Base-by-base conservation (phyloP, 2,329 filamentous ascomycete species). In the Acrocalymma vagum region DNA sequence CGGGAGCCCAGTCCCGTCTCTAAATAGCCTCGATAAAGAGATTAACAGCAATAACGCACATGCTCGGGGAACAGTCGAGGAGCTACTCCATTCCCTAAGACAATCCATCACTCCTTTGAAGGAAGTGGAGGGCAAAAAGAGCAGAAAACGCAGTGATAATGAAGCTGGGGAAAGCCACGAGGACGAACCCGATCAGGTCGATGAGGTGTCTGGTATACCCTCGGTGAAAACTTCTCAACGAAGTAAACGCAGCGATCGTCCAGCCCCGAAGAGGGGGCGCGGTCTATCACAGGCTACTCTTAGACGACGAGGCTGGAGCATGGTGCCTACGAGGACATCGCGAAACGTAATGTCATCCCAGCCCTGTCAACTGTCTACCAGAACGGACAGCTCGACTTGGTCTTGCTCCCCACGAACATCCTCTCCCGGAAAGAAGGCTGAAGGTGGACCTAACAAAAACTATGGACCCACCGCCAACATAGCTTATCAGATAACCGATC, bases 1-100 rank as follows among this genome's bases (percentile, higher is more conserved):
- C 42, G 51, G 43, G 27, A 51, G 14, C 42, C 31, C 39, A 47
- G 20, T 14, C 38, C 35, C 40, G 38, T 36, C 31, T 48, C 35
- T 1, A 36, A 27, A 18, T 18, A 36, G 21, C 23, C 14, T 36
- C 16, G n/a, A 20, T 25, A 18, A 36, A 36, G 32, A 36, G 22
- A 39, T 25, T 25, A 23, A 15, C 6, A 27, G 32, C 6, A 20
- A 39, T 32, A 23, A 22, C 21, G 21, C 14, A 32, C 16, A 18
- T 41, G 15, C 18, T 33, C 24, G 15, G 23, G 22, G 16, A 34
- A 42, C 22, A 29, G 39, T 29, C 22, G 24, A 36, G 15, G 14
- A 42, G 31, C 26, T 15, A 11, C 25, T 42, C 10, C 15, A 36
- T 36, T 42, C n/a, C 18, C 14, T 23, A 28, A 41, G 22, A 35